Evolutionary conservation across 805 yeast species (phyloP).

Genomic region (Ogataea chonburiensis): DNA sequence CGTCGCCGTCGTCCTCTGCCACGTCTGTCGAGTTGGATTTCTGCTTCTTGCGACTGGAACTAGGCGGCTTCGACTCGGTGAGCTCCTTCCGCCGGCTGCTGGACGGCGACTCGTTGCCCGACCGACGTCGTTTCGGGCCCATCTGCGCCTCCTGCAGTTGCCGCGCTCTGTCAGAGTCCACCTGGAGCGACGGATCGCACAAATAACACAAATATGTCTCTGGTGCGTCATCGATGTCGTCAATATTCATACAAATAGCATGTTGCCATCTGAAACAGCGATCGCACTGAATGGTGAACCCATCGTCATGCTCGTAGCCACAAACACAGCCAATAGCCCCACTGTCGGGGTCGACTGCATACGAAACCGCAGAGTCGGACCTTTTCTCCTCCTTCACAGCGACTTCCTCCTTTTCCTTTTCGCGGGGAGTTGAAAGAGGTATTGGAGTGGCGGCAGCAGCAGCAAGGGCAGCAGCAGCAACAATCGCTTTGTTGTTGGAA

Average conservation of each 20-base stretch:
- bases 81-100: conserved; percentile 11
- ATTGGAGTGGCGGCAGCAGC: conserved; percentile 79
- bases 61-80: conserved; percentile 14
- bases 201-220: conserved; percentile 77
- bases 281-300: conserved; percentile 93
- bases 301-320: conserved; percentile 84
- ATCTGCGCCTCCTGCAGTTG: conserved; percentile 35
- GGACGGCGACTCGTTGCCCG: conserved; percentile 18
- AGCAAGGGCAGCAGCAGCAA: conserved; percentile 82
- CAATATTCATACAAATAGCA: conserved; percentile 82
- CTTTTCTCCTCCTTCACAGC: conserved; percentile 6
- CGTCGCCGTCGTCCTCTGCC: conserved; percentile 40
- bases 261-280: conserved; percentile 94
- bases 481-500: conserved; percentile 51
- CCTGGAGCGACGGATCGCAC: conserved; percentile 53
- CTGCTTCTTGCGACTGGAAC: conserved; percentile 35
- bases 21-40: conserved; percentile 27
- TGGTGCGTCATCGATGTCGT: conserved; percentile 70
- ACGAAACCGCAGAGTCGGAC: conserved; percentile 29
- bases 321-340: conserved; percentile 90
- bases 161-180: conserved; percentile 40
- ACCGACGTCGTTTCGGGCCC: conserved; percentile 33
- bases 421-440: conserved; percentile 39
- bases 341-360: conserved; percentile 74
- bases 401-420: conserved; percentile 20